Base-by-base conservation (phyloP, 148 eudicot species). In the Amaranthus palmeri region DNA sequence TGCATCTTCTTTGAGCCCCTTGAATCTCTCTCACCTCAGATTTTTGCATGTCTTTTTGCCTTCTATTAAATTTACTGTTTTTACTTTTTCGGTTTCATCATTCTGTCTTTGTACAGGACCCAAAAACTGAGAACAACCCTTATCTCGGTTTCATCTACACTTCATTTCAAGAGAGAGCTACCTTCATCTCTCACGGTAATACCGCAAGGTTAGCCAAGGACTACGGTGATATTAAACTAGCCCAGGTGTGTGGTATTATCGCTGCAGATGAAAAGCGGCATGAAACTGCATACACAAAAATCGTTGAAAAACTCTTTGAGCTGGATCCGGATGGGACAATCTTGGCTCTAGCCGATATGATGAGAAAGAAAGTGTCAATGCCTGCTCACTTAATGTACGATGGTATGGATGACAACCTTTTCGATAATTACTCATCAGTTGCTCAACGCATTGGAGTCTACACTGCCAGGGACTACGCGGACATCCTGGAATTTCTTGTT, bases 241-340 rank as follows among this genome's bases (percentile, higher is more conserved):
- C 86, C 13, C 79, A 83, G 15, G 67, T 83, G 6, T 83, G 84
- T 40, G 84, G 86, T 10, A 83, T 80, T 7, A 83, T 83, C 64
- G 86, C 86, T n/a, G 83, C 86, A 45, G 86, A 83, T 50, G 86
- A 83, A 64, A 83, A 80, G 69, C 81, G 86, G 6, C 86, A 83
- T 55, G 86, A 80, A 69, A 80, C 73, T 0, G 86, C 86, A 44
- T 83, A 83, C 84, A 80, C 82, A 3, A 83, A 83, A 60, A 83
- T 83, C 4, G 86, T 83, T 0, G 82, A 83, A 65, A 83, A 83
- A 76, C 84, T 83, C 65, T 83, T 83, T 54, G 86, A 83, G 77
- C 73, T 83, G 0, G 86, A 83, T 58, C 84, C 86, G 2, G 73
- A 83, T 60, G 78, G 78, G 54, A 61, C 86, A 0, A 70, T 83